Evolutionary conservation across 2,329 filamentous ascomycete species (phyloP).

Genomic region (Monilinia laxa): DNA sequence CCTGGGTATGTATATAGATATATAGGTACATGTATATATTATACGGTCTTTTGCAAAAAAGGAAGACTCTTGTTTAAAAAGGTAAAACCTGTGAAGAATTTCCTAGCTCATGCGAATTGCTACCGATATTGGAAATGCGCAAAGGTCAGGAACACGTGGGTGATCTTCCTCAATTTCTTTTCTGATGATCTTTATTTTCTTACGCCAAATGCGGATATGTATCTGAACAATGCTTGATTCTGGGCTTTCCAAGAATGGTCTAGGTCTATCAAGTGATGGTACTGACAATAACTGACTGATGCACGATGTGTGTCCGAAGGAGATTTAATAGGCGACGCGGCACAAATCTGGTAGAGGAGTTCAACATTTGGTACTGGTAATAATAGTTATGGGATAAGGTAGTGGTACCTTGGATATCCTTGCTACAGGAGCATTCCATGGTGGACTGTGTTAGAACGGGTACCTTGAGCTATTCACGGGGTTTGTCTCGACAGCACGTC

Average conservation of each 20-base stretch:
- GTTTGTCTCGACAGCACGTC: slow-evolving; percentile 19
- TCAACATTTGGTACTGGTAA: slow-evolving; percentile 20
- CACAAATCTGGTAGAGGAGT: slow-evolving; percentile 20
- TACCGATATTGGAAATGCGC: background rate
- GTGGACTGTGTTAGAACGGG: slow-evolving; percentile 10
- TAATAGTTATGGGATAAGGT: slow-evolving; percentile 18
- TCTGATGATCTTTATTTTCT: slow-evolving; percentile 19
- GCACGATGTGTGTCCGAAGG: slow-evolving; percentile 23
- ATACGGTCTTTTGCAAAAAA: background rate
- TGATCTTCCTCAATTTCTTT: slow-evolving; percentile 18
- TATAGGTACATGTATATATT: slow-evolving; percentile 1
- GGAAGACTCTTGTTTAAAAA: background rate
- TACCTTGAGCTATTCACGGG: slow-evolving; percentile 19
- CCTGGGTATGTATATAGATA: background rate
- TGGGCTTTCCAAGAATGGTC: slow-evolving; percentile 8
- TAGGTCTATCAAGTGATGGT: slow-evolving; percentile 19
- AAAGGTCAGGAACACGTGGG: slow-evolving; percentile 1
- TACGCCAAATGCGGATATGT: slow-evolving; percentile 20
- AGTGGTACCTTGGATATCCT: slow-evolving; percentile 24
- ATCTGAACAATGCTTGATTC: slow-evolving; percentile 19
- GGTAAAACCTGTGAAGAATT: background rate
- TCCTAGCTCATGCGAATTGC: slow-evolving; percentile 4
- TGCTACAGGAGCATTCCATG: slow-evolving; percentile 16
- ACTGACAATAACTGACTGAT: slow-evolving; percentile 15
- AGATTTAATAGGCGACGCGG: slow-evolving; percentile 24